phyloP scores from a whole-genome alignment of 2,329 filamentous ascomycete genomes.

The Septoria linicola region DNA sequence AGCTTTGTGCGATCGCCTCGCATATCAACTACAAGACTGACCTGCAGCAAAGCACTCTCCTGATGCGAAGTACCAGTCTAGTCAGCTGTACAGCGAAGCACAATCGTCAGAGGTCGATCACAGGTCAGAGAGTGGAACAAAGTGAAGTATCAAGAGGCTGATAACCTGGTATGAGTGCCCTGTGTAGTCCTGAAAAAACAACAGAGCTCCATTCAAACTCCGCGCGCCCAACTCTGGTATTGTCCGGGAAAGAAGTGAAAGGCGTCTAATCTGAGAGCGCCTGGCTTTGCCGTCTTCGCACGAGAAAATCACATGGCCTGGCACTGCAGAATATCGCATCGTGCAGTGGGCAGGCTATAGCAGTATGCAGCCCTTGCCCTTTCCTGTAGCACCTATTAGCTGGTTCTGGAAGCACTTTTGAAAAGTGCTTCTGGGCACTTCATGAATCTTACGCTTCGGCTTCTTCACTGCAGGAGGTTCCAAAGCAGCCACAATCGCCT shows the following conservation, averaged over 20 bases:
- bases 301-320: not conserved
- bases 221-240: conserved; percentile 25
- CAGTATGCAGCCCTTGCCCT: conserved; percentile 38
- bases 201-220: conserved; percentile 22
- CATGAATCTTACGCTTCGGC: conserved; percentile 37
- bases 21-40: not conserved
- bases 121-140: not conserved
- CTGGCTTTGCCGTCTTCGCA: conserved; percentile 6
- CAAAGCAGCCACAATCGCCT: conserved; percentile 94
- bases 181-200: conserved; percentile 24
- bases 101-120: not conserved
- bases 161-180: conserved; percentile 22
- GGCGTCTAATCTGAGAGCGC: conserved; percentile 21
- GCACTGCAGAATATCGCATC: conserved; percentile 1
- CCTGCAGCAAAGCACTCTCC: not conserved
- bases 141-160: not conserved
- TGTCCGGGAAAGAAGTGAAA: conserved; percentile 17
- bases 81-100: not conserved
- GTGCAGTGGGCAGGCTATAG: conserved; percentile 25
- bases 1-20: not conserved
- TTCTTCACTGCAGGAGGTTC: conserved; percentile 85
- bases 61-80: not conserved
- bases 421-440: not conserved
- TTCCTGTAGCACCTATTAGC: conserved; percentile 24
- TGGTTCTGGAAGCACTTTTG: not conserved